phyloP scores from a whole-genome alignment of 257 asterid species.

The Solanum tarijense region DNA sequence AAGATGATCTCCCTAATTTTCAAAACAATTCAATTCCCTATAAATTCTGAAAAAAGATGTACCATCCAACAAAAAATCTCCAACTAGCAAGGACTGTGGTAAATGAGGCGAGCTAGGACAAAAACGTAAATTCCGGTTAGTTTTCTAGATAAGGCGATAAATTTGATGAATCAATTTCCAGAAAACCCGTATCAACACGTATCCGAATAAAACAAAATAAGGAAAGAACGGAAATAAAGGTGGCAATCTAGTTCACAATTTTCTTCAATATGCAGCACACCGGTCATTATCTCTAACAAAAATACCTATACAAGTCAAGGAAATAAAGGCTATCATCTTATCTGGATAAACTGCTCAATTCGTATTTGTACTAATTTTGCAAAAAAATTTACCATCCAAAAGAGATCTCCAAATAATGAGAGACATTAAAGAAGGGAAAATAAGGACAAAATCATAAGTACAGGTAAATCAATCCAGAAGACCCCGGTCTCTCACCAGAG shows the following conservation, averaged over 20 bases:
- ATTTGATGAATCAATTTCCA: not conserved
- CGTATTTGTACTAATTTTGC: not conserved
- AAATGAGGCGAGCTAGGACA: not conserved
- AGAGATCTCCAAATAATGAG: not conserved
- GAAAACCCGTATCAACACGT: not conserved
- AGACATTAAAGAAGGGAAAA: not conserved
- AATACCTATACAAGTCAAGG: not conserved
- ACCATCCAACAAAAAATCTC: not conserved
- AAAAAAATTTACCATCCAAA: not conserved
- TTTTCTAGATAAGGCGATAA: not conserved
- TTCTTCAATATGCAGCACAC: not conserved
- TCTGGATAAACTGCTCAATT: not conserved
- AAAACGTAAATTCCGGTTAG: not conserved
- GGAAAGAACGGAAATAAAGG: not conserved
- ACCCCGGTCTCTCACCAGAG: not conserved
- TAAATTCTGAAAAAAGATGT: not conserved
- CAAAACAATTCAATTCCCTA: not conserved
- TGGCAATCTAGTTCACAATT: not conserved
- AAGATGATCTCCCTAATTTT: not conserved
- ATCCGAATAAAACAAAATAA: not conserved
- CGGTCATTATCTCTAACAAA: not conserved
- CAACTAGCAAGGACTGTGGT: not conserved
- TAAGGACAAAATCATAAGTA: not conserved
- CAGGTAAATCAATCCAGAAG: not conserved
- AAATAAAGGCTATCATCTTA: not conserved